Percentiles rank a stretch among this genome's conserved stretches.
Conservation (phyloP, 2,329 filamentous ascomycete genomes). For the Graphilbum fragrans region DNA sequence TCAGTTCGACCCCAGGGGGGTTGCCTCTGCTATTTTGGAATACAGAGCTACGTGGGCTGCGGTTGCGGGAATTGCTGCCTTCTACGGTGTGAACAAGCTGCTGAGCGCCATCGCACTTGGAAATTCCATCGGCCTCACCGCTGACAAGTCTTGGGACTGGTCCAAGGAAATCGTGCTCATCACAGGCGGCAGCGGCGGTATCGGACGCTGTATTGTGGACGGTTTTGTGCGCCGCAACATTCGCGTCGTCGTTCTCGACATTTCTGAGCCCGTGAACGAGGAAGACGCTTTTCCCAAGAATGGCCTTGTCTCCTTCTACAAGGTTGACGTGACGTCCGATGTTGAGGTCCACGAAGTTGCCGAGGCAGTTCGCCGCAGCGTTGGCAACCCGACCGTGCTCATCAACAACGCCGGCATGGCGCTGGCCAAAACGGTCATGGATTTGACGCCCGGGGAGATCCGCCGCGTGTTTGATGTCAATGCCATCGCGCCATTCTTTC, state of each 20-base stretch:
- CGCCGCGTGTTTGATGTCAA: constrained; percentile 63
- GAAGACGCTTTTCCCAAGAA: constrained; percentile 16
- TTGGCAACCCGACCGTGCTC: constrained; percentile 56
- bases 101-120: constrained; percentile 1
- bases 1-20: no score
- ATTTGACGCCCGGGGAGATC: constrained; percentile 34
- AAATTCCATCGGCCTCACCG: constrained; percentile 3
- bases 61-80: background rate
- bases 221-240: constrained; percentile 52
- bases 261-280: constrained; percentile 39
- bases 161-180: constrained; percentile 46
- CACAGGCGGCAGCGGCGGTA: constrained; percentile 64
- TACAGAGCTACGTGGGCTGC: background rate
- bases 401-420: constrained; percentile 62
- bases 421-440: constrained; percentile 48
- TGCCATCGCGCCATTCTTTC: constrained; percentile 45
- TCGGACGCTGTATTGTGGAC: constrained; percentile 54
- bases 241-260: constrained; percentile 61
- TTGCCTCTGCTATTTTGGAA: no score
- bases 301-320: constrained; percentile 50
- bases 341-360: constrained; percentile 39
- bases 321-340: constrained; percentile 56
- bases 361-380: constrained; percentile 34
- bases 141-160: constrained; percentile 2
- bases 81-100: background rate